These are phyloP conservation scores for Yamadazyma olivae DNA, from an alignment of 805 yeast species.

Conservation along the genomic window DNA sequence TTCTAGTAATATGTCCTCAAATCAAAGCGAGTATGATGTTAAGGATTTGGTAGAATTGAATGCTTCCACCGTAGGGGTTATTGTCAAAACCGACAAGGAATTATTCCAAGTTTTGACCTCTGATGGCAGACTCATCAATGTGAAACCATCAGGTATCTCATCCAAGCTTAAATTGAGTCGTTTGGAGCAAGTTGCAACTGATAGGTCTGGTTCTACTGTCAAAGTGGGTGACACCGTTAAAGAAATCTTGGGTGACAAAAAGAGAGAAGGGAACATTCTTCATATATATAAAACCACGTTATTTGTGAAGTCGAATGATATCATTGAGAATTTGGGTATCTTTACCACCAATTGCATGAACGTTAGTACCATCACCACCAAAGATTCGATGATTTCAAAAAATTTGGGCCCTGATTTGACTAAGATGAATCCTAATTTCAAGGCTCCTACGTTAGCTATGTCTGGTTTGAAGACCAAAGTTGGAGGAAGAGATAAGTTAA, in stretches of 20 bases:
- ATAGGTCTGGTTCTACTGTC: slow-evolving; percentile 77
- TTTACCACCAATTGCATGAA: slow-evolving; percentile 75
- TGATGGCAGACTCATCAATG: slow-evolving; percentile 70
- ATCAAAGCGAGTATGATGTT: slow-evolving; percentile 75
- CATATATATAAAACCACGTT: slow-evolving; percentile 80
- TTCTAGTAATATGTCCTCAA: slow-evolving; percentile 50
- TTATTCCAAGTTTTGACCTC: slow-evolving; percentile 75
- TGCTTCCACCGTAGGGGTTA: slow-evolving; percentile 83
- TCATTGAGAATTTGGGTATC: slow-evolving; percentile 85
- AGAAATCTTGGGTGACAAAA: slow-evolving; percentile 62
- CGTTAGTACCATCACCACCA: slow-evolving; percentile 81
- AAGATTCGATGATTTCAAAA: slow-evolving; percentile 63
- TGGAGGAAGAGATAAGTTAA: slow-evolving; percentile 76
- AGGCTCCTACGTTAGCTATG: slow-evolving; percentile 51
- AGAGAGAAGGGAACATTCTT: slow-evolving; percentile 82
- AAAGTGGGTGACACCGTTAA: slow-evolving; percentile 91
- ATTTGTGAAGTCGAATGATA: slow-evolving; percentile 76
- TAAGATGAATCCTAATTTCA: slow-evolving; percentile 80
- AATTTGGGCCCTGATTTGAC: slow-evolving; percentile 63
- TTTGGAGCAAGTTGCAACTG: slow-evolving; percentile 81
- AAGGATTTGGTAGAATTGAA: slow-evolving; percentile 89
- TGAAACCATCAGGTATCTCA: slow-evolving; percentile 80
- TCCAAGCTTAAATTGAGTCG: slow-evolving; percentile 63
- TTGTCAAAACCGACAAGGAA: slow-evolving; percentile 87
- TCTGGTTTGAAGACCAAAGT: slow-evolving; percentile 46